Evolutionary conservation across 306 rosid species (phyloP).

Genomic region (Castanea mollissima): DNA sequence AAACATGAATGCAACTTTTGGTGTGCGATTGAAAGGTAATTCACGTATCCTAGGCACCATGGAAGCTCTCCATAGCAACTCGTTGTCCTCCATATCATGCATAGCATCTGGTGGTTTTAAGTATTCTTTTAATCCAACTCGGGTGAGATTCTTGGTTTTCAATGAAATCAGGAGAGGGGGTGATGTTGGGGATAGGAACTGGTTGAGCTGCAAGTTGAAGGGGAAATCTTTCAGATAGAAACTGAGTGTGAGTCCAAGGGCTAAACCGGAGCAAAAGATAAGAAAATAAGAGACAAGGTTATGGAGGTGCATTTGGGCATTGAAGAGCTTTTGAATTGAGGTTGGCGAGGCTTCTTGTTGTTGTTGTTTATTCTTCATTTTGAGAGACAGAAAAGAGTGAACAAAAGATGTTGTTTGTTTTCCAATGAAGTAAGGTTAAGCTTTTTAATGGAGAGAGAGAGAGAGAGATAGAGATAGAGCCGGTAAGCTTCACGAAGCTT

Average conservation of each 20-base stretch:
- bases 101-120: constrained; percentile 31
- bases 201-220: constrained; percentile 32
- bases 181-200: neutral
- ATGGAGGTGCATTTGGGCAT: constrained; percentile 35
- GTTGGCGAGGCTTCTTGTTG: constrained; percentile 8
- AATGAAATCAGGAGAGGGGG: neutral
- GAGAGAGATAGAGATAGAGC: neutral
- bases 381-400: neutral
- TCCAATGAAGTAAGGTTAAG: neutral
- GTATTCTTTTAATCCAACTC: constrained; percentile 34
- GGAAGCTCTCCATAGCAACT: constrained; percentile 79
- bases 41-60: constrained; percentile 39
- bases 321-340: constrained; percentile 34
- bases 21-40: constrained; percentile 34
- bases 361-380: constrained; percentile 32
- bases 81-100: constrained; percentile 74
- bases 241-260: constrained; percentile 56
- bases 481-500: neutral
- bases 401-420: neutral
- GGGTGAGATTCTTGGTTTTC: neutral
- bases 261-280: constrained; percentile 54
- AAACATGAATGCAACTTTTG: constrained; percentile 84
- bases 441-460: neutral
- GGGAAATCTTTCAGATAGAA: constrained; percentile 34
- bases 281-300: constrained; percentile 37